Evolutionary conservation across 805 yeast genomes (phyloP).

Genomic region (Lachancea thermotolerans): DNA sequence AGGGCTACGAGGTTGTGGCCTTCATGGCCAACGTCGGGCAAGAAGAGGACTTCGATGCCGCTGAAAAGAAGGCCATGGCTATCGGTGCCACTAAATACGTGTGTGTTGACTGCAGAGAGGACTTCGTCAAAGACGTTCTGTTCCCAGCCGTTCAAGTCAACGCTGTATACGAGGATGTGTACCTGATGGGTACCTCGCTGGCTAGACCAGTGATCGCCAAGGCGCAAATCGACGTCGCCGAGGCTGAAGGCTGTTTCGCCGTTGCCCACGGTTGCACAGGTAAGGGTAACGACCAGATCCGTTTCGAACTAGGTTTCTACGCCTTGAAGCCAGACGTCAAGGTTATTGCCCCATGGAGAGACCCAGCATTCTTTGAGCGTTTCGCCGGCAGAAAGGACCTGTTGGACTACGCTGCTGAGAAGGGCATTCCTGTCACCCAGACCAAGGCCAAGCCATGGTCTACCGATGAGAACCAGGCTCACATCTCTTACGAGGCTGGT

Average conservation of each 20-base stretch:
- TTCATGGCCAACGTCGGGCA: conserved; percentile 98
- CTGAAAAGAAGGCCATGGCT: conserved; percentile 90
- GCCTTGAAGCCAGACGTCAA: conserved; percentile 96
- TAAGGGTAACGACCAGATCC: conserved; percentile 98
- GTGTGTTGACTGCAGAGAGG: conserved; percentile 88
- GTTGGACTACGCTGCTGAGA: conserved; percentile 86
- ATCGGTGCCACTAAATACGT: conserved; percentile 97
- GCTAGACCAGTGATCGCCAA: conserved; percentile 99
- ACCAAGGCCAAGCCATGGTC: conserved; percentile 99
- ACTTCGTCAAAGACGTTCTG: conserved; percentile 87
- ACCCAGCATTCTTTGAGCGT: conserved; percentile 87
- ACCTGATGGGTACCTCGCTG: conserved; percentile 91
- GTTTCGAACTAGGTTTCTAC: conserved; percentile 94
- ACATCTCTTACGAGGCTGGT: conserved; percentile 98
- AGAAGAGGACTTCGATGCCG: conserved; percentile 98
- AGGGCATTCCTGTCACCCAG: conserved; percentile 91
- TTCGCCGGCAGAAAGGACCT: conserved; percentile 98
- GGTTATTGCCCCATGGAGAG: conserved; percentile 99
- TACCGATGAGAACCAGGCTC: conserved; percentile 98
- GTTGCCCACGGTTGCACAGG: conserved; percentile 99
- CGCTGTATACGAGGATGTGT: conserved; percentile 96
- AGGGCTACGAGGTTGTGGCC: conserved; percentile 97
- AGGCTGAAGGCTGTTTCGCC: conserved; percentile 95
- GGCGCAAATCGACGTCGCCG: conserved; percentile 97
- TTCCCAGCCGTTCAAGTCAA: conserved; percentile 96